Base-by-base conservation (phyloP, 1,139 yeast species). In the Saccharomyces pastorianus region DNA sequence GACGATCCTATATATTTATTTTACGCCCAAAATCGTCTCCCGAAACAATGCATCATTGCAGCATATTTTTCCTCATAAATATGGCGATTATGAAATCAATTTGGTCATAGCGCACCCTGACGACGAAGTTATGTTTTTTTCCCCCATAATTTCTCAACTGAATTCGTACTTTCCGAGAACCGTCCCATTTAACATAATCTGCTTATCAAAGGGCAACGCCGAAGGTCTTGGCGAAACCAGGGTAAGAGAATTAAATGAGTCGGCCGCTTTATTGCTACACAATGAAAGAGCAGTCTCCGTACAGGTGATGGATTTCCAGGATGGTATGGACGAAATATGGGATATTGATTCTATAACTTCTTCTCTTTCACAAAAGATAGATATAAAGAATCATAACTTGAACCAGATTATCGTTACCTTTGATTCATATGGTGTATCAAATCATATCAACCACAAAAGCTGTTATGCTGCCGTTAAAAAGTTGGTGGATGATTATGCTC, bases 41-140 rank as follows among this genome's bases (percentile, higher is more conserved):
- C 57, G 52, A 46, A 59, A 59, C 31, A 42, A 31, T 11, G 38
- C 38, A 38, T 55, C 44, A 9, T 53, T 44, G 34, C 28, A 46
- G 14, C 48, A 49, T 28, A 25, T 55, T 47, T 47, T 57, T 46
- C 46, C 44, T 20, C 25, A 38, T 20, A 20, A 20, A 50, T 23
- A 47, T 14, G 32, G 51, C 6, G 31, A 38, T 8, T 23, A 17
- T 25, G 27, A 28, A 17, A 17, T 51, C n/a, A 51, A 41, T 23
- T 29, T 88, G 50, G 74, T 93, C 20, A 84, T 90, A 47, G 96
- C 96, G 0, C 99, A 95, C 70, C 99, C 99, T 0, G 99, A 95
- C 70, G 99, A 95, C 68, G 99, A 95, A 71, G 93, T 90, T 55
- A 95, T 95, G 99, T 95, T 95, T 71, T 95, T 93, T 66, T 82